Evolutionary conservation across 2,329 filamentous ascomycete species (phyloP), one percentile per base, ranked within the genome.

Genomic region (Shiraia sp.): DNA sequence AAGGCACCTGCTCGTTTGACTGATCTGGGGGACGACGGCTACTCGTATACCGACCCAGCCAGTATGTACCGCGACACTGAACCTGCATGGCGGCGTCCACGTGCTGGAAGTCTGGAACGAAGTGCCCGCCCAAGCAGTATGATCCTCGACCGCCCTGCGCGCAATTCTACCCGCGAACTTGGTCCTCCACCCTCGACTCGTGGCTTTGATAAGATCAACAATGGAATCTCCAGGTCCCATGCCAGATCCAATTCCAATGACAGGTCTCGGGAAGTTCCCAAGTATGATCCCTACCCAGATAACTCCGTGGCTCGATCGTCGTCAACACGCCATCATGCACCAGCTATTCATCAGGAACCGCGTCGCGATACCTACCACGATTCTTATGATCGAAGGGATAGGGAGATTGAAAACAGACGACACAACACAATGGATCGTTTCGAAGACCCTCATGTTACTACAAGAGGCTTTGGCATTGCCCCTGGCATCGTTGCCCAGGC

Each of bases 151-250:
- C 68, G 53, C 31, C 65, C 45, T 35, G 56, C 55, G 13, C 71
- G 63, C 53, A 68, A 32, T 32, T 72, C 65, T n/a, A 47, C 55
- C 13, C 61, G 67, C 24, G 68, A 69, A 33, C 57, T 66, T 2
- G 65, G 65, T 12, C 86, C 86, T 2, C 87, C 87, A 8, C 85
- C 85, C 4, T 81, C 83, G 4, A 87, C 82, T 3, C 76, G 85
- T 53, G 86, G 84, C 0, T 82, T 90, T 50, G 86, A 89, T 55
- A 87, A 82, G 68, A 80, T 88, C 49, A 80, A 80, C 53, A 51
- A 40, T 26, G 51, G 45, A 36, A 39, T 63, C 16, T 45, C 48
- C 10, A 51, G 63, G 10, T 46, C 53, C 10, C 57, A 56, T 26
- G 54, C 28, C 16, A 46, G 66, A 15, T 58, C 66, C 8, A 57